Evolutionary conservation across 257 asterid species (phyloP).

Genomic region (Fraxinus cuspidata): DNA sequence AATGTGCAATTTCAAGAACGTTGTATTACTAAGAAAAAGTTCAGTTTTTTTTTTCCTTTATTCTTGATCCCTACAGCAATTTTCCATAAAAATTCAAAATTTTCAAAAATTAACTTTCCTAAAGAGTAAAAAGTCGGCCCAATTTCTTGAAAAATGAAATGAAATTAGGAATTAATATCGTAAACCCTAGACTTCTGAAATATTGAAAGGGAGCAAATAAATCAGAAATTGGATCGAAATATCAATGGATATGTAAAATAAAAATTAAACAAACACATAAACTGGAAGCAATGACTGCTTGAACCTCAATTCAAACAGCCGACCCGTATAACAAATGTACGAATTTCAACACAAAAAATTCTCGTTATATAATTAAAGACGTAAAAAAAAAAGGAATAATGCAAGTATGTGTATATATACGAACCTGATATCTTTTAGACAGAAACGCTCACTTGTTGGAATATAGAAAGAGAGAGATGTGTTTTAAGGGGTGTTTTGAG

Average conservation of each 20-base stretch:
- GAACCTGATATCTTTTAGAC: conserved; percentile 14
- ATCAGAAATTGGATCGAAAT: not conserved
- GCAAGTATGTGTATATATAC: not conserved
- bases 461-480: not conserved
- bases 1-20: not conserved
- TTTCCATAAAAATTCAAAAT: not conserved
- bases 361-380: not conserved
- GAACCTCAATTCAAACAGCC: conserved; percentile 9
- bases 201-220: not conserved
- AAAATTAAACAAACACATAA: conserved; percentile 20
- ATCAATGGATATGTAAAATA: not conserved
- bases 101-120: conserved; percentile 14
- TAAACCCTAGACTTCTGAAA: not conserved
- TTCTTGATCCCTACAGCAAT: not conserved
- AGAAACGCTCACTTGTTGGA: conserved; percentile 9
- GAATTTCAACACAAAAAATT: conserved; percentile 5
- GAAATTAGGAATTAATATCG: not conserved
- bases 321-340: not conserved
- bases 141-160: conserved; percentile 1
- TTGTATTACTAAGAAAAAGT: not conserved
- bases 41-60: not conserved
- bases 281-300: conserved; percentile 24
- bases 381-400: not conserved
- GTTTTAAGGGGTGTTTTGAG: not conserved
- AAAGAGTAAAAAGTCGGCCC: not conserved